Evolutionary conservation across 306 rosid species (phyloP).

Genomic region (Pyrus pyrifolia): DNA sequence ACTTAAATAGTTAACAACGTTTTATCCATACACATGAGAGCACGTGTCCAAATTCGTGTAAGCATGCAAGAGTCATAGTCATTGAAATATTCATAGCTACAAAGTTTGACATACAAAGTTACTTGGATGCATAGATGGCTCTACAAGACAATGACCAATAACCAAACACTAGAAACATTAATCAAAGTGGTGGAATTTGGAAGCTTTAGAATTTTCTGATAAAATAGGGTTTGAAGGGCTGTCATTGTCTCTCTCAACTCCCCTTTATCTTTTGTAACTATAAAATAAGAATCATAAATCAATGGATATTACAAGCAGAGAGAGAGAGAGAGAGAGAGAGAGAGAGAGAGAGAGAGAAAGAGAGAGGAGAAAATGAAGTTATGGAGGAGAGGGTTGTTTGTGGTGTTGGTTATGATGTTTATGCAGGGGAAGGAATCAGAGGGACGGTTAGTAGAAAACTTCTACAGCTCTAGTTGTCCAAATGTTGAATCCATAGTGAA

Average conservation of each 20-base stretch:
- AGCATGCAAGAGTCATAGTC: neutral
- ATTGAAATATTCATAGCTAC: neutral
- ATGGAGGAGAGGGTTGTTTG: constrained; percentile 10
- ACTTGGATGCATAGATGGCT: neutral
- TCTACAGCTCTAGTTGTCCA: constrained; percentile 55
- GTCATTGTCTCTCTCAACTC: neutral
- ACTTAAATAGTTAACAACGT: too few species aligned
- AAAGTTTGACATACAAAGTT: neutral
- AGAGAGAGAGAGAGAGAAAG: too few species aligned
- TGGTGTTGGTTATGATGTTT: constrained; percentile 16
- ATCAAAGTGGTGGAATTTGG: neutral
- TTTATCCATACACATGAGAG: neutral
- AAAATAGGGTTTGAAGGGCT: neutral
- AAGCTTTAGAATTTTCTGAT: neutral
- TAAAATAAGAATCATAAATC: neutral
- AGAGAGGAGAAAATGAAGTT: constrained; percentile 17
- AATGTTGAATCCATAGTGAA: constrained; percentile 55
- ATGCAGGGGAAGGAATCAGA: constrained; percentile 18
- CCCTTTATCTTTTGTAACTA: neutral
- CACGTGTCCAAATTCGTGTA: neutral
- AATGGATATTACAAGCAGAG: neutral
- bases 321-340: neutral
- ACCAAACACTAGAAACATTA: constrained; percentile 9
- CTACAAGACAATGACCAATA: constrained; percentile 6
- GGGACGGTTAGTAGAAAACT: constrained; percentile 46